phyloP scores from a whole-genome alignment of 129 eudicot genomes.

The Arctium lappa region DNA sequence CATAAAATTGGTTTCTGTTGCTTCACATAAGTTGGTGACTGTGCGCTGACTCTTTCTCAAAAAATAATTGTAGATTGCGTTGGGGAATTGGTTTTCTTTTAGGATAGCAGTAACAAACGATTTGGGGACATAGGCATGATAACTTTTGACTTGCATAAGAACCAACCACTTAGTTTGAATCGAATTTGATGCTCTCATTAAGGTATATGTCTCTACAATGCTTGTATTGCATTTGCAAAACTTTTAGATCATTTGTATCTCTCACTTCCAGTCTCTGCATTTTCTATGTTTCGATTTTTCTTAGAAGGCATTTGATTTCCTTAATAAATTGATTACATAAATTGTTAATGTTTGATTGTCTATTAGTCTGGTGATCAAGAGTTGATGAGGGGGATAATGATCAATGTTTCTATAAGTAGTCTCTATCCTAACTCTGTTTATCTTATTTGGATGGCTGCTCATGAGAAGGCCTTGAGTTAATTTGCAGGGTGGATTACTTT shows the following conservation, averaged over 20 bases:
- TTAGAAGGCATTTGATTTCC: neutral
- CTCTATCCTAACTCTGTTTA: neutral
- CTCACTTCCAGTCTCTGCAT: neutral
- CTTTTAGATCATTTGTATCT: neutral
- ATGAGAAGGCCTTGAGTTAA: neutral
- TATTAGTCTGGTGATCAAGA: neutral
- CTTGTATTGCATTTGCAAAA: constrained; percentile 1
- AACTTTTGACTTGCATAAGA: neutral
- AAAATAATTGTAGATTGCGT: neutral
- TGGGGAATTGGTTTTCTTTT: neutral
- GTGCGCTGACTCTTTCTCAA: neutral
- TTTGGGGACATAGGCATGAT: neutral
- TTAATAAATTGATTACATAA: neutral
- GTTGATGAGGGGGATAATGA: neutral
- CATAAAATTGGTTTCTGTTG: neutral
- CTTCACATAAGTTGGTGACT: neutral
- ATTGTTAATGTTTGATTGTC: neutral
- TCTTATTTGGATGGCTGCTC: neutral
- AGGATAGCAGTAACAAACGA: neutral
- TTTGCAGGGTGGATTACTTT: neutral
- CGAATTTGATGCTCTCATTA: neutral
- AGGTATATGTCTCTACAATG: neutral
- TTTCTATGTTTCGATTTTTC: neutral
- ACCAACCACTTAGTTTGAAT: neutral
- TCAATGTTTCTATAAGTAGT: neutral